Percentiles rank a stretch among this genome's conserved stretches.
These are phyloP conservation scores for Diplodia seriata DNA, from an alignment of 2,329 filamentous ascomycete species.

Conservation along the genomic window DNA sequence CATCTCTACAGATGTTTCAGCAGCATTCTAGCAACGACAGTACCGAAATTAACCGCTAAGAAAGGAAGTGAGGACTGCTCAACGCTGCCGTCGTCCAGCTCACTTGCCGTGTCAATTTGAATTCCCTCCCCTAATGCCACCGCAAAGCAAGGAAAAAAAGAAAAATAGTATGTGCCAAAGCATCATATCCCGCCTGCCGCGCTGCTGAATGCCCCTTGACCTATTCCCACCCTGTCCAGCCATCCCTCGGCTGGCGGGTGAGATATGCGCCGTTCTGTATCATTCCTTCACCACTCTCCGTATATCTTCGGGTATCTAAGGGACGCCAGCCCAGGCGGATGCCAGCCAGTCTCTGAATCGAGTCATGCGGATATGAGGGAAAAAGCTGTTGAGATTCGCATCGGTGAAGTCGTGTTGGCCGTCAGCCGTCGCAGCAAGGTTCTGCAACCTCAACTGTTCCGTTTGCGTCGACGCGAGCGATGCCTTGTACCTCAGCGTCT, in stretches of 20 bases:
- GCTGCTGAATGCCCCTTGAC: not conserved
- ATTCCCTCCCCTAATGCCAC: not conserved
- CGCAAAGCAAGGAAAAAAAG: not conserved
- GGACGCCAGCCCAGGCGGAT: conserved; percentile 44
- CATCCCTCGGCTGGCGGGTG: not conserved
- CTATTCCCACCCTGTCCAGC: not conserved
- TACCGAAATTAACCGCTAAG: not conserved
- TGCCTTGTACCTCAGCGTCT: conserved; percentile 59
- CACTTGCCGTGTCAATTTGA: not conserved
- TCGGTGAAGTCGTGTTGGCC: conserved; percentile 70
- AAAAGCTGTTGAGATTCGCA: conserved; percentile 60
- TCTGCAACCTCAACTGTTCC: conserved; percentile 57
- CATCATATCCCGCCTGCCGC: not conserved
- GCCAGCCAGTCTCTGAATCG: conserved; percentile 51
- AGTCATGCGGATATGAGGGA: conserved; percentile 47
- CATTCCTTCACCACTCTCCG: too few species aligned
- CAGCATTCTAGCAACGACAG: not conserved
- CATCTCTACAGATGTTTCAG: not conserved
- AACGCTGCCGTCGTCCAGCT: not conserved
- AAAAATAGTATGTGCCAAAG: not conserved
- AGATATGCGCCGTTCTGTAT: too few species aligned
- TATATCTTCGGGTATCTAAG: conserved; percentile 19
- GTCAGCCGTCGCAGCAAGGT: conserved; percentile 71
- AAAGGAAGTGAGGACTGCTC: not conserved
- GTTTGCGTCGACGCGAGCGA: conserved; percentile 49